Base-by-base conservation (phyloP, 371 early-diverging fungal genomes). In the Apophysomyces variabilis region DNA sequence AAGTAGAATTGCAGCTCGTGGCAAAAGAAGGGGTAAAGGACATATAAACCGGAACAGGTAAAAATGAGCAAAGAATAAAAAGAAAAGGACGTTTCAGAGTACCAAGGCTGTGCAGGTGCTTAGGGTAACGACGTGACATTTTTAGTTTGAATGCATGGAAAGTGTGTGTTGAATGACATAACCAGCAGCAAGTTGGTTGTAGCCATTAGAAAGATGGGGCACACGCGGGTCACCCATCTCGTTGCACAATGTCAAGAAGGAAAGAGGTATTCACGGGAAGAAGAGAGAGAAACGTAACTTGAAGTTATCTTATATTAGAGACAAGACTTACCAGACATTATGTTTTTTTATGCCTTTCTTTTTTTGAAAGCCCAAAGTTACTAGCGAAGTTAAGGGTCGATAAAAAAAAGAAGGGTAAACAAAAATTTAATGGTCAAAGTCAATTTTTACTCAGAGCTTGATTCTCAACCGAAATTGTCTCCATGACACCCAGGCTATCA, bases 401-500 rank as follows among this genome's bases (percentile, higher is more conserved):
- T 26, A 50, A 50, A 50, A 50, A 50, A 50, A 50, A 21, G 54
- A 50, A 50, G 54, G 54, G 54, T 32, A 50, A 50, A 50, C 54
- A 50, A 50, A 50, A 50, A 50, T 50, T 50, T 50, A 45, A 18
- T 16, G 54, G 21, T 21, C 21, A 50, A 50, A 50, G 8, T 41
- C 13, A 41, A 11, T 50, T 50, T 50, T 50, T 9, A 21, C 54
- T 50, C 54, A 50, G 54, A 50, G 54, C 54, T 50, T 50, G 54
- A 60, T 38, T 60, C 41, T 60, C 13, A 43, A 60, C 36, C 47
- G 60, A 56, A 65, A 65, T 38, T 43, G 61, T 58, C 54, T 35
- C 72, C 72, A 68, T 26, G 68, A 16, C 7, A 68, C 21, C 67
- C 72, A 68, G 32, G 72, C 67, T 18, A 72, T 7, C 12, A 56